Evolutionary conservation across 257 asterid species (phyloP).

Genomic region (Rhazya stricta): DNA sequence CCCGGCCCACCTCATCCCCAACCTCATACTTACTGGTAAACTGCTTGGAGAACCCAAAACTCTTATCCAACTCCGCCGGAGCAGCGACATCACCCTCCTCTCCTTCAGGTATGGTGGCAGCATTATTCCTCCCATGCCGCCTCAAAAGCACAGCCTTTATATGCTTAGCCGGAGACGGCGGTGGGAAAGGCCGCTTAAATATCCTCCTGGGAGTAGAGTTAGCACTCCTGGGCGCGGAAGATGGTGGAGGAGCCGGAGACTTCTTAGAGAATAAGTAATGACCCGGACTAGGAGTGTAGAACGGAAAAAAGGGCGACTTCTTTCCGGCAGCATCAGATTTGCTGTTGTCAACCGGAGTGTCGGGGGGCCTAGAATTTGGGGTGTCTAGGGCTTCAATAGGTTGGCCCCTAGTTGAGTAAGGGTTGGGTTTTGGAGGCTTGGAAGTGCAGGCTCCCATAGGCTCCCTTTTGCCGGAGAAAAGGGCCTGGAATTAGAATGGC

Average conservation of each 20-base stretch:
- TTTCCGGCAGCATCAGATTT: conserved; percentile 7
- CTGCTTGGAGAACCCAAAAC: conserved; percentile 57
- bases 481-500: conserved; percentile 1
- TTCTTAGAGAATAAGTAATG: conserved; percentile 31
- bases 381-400: conserved; percentile 17
- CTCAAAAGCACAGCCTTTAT: conserved; percentile 36
- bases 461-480: neutral
- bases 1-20: conserved; percentile 64
- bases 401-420: conserved; percentile 32
- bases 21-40: conserved; percentile 43
- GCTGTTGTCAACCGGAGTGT: conserved; percentile 18
- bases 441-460: conserved; percentile 56
- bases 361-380: conserved; percentile 3
- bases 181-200: conserved; percentile 40
- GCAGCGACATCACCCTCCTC: conserved; percentile 24
- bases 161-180: conserved; percentile 63
- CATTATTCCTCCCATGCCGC: conserved; percentile 33
- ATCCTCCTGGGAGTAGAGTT: conserved; percentile 35
- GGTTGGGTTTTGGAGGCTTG: conserved; percentile 51
- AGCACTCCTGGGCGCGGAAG: conserved; percentile 27
- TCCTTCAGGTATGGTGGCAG: conserved; percentile 26
- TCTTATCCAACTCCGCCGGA: conserved; percentile 43
- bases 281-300: conserved; percentile 33
- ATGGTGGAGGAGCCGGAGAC: conserved; percentile 28
- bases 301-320: conserved; percentile 27